A percentile compares a stretch with the other conserved stretches of the same genome.
These are phyloP conservation scores for Kwoniella bestiolae DNA, from an alignment of 768 basidiomycete genomes.

Conservation along the genomic window DNA sequence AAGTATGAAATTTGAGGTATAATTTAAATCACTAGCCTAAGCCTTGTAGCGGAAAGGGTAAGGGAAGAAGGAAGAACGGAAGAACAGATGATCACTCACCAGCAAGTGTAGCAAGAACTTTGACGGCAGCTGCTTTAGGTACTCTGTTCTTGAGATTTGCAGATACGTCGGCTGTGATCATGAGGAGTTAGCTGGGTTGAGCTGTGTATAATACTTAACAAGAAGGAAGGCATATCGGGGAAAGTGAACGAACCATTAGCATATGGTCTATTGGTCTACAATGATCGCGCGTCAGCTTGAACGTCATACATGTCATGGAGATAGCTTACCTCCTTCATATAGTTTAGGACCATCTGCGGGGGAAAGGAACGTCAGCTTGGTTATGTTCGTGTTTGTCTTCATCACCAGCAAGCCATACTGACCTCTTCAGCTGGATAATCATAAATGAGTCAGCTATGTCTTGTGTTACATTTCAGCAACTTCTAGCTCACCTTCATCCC, in stretches of 20 bases:
- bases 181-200: background rate
- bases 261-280: conserved; percentile 88
- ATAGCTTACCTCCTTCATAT: conserved; percentile 64
- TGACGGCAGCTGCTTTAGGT: conserved; percentile 80
- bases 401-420: background rate
- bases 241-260: conserved; percentile 63
- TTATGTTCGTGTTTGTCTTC: background rate
- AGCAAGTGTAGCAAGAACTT: conserved; percentile 76
- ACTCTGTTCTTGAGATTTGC: conserved; percentile 90
- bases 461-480: background rate
- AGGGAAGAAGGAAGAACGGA: background rate
- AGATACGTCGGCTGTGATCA: conserved; percentile 74
- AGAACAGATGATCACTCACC: conserved; percentile 41
- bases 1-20: background rate
- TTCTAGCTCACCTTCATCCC: conserved; percentile 52
- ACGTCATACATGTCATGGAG: no score
- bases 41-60: background rate
- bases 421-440: conserved; percentile 46
- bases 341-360: conserved; percentile 66
- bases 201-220: background rate
- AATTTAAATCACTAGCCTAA: background rate
- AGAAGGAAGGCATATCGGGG: background rate
- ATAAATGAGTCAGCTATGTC: background rate
- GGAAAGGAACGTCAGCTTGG: background rate
- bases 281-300: conserved; percentile 6